A percentile compares a stretch with the other conserved stretches of the same genome.
Evolutionary conservation across 495 filamentous ascomycete genomes (phyloP).

Genomic region (Penicillium atrosanguineum): DNA sequence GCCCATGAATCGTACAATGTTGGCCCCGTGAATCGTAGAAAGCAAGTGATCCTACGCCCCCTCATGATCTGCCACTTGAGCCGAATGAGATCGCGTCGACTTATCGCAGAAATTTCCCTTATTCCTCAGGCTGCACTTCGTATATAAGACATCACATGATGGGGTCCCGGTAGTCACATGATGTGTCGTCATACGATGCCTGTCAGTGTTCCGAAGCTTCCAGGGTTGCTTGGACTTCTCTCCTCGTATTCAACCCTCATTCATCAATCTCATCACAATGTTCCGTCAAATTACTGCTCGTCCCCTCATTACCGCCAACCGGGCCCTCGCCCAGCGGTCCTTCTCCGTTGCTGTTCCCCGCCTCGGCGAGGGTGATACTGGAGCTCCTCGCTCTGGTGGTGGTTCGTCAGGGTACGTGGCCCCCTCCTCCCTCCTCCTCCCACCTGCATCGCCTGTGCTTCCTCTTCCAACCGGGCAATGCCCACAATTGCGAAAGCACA

Average conservation of each 20-base stretch:
- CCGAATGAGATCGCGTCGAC: slow-evolving; percentile 28
- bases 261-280: slow-evolving; percentile 47
- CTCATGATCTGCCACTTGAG: slow-evolving; percentile 20
- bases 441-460: slow-evolving; percentile 2
- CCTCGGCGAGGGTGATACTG: slow-evolving; percentile 69
- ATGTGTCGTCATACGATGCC: slow-evolving; percentile 25
- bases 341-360: slow-evolving; percentile 62
- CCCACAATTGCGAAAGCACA: neutral
- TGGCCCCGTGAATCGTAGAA: neutral
- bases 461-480: neutral
- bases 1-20: neutral
- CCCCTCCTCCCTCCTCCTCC: neutral
- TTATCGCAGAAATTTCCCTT: slow-evolving; percentile 30
- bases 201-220: neutral
- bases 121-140: neutral
- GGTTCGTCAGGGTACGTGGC: slow-evolving; percentile 32
- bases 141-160: slow-evolving; percentile 11
- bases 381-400: slow-evolving; percentile 50
- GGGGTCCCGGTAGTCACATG: slow-evolving; percentile 16
- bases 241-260: slow-evolving; percentile 4
- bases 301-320: slow-evolving; percentile 52
- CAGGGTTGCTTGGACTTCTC: neutral
- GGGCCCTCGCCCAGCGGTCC: slow-evolving; percentile 50
- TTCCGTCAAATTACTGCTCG: slow-evolving; percentile 62
- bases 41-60: slow-evolving; percentile 7